A percentile compares a stretch with the other conserved stretches of the same genome.
Evolutionary conservation across 2,329 filamentous ascomycete species (phyloP).

Genomic region (Colletotrichum kahawae): DNA sequence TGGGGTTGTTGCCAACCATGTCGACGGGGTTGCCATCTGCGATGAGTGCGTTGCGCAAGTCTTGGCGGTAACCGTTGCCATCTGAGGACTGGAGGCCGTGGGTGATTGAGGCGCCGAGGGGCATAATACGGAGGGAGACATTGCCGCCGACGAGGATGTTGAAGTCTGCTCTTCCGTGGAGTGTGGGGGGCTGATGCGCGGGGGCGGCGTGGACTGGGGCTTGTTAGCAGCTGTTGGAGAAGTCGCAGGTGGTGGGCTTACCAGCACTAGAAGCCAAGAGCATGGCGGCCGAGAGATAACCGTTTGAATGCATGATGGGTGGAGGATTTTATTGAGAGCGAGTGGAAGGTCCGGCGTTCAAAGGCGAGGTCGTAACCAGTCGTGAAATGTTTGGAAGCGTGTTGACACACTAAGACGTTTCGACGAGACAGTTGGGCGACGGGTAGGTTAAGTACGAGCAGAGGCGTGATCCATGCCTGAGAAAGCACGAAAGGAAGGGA

Average conservation of each 20-base stretch:
- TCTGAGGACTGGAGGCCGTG: conserved; percentile 38
- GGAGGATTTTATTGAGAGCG: not conserved
- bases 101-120: conserved; percentile 49
- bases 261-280: conserved; percentile 14
- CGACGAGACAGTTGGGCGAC: not conserved
- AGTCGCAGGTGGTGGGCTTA: not conserved
- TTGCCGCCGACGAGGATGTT: conserved; percentile 24
- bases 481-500: not conserved
- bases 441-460: conserved; percentile 3
- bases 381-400: not conserved
- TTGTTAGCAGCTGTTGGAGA: not conserved
- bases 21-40: conserved; percentile 37
- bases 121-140: conserved; percentile 45
- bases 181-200: not conserved
- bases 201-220: conserved; percentile 19
- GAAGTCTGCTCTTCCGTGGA: conserved; percentile 12
- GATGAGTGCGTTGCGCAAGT: conserved; percentile 35
- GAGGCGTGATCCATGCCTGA: not conserved
- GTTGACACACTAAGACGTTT: not conserved
- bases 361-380: not conserved
- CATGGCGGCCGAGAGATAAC: not conserved
- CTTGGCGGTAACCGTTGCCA: conserved; percentile 44
- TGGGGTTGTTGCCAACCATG: conserved; percentile 45
- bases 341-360: not conserved
- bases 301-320: conserved; percentile 2